Conservation (phyloP, 495 filamentous ascomycete genomes). For the Penicillium chermesinum region DNA sequence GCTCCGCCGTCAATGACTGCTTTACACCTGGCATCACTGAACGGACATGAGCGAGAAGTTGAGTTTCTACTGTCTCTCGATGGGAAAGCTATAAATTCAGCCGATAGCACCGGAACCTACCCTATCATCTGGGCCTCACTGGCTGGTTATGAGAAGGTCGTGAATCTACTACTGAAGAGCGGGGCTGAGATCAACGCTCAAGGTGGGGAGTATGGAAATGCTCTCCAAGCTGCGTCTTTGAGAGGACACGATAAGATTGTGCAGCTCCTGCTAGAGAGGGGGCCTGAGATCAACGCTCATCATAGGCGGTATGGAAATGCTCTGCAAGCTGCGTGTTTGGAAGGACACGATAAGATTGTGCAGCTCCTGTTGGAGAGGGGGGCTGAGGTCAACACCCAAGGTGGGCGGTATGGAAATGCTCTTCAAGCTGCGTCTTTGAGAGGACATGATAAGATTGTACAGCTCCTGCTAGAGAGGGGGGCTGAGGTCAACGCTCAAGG, state of each 20-base stretch:
- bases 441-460: background rate
- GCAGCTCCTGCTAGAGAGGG: background rate
- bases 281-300: background rate
- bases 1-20: slow-evolving; percentile 5
- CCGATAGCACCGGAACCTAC: background rate
- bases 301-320: background rate
- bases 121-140: slow-evolving; percentile 1
- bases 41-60: slow-evolving; percentile 11
- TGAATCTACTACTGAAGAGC: background rate
- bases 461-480: background rate
- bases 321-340: background rate
- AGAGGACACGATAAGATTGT: background rate
- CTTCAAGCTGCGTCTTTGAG: background rate
- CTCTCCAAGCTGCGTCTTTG: background rate
- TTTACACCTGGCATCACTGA: slow-evolving; percentile 14
- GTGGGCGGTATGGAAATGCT: background rate
- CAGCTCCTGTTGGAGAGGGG: background rate
- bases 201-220: background rate
- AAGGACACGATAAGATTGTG: background rate
- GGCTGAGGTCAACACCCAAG: background rate
- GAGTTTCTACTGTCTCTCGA: background rate
- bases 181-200: background rate
- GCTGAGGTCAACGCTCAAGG: background rate
- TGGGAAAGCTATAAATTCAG: background rate
- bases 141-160: slow-evolving; percentile 9